Evolutionary conservation across 192 early-diverging fungal species (phyloP).

Genomic region (Coemansia sp.): DNA sequence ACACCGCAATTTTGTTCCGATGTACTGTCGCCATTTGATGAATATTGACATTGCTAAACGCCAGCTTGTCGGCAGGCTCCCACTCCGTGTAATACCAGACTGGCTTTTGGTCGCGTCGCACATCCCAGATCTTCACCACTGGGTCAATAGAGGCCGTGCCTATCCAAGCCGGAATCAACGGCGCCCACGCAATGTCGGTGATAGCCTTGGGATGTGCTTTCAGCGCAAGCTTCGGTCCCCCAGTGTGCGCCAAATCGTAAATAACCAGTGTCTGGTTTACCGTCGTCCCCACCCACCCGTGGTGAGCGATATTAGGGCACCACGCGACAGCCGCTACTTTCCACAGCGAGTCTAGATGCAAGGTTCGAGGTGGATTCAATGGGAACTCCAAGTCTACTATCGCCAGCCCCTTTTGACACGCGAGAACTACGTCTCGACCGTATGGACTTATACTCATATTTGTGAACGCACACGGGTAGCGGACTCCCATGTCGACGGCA

Average conservation of each 20-base stretch:
- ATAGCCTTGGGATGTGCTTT: constrained; percentile 50
- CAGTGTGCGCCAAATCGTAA: constrained; percentile 38
- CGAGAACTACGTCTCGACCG: constrained; percentile 49
- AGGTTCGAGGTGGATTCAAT: constrained; percentile 33
- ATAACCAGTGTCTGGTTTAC: constrained; percentile 45
- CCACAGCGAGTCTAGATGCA: constrained; percentile 36
- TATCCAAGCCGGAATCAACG: constrained; percentile 41
- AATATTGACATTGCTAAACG: constrained; percentile 42
- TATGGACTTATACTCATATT: constrained; percentile 51
- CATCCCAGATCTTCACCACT: constrained; percentile 53
- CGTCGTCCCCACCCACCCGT: constrained; percentile 48
- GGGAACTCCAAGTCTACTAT: constrained; percentile 50
- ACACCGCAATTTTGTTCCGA: constrained; percentile 45
- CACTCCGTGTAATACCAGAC: constrained; percentile 53
- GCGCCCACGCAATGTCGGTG: constrained; percentile 51
- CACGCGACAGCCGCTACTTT: constrained; percentile 43
- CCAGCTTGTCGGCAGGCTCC: constrained; percentile 44
- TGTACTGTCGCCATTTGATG: constrained; percentile 49
- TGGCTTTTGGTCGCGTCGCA: constrained; percentile 44
- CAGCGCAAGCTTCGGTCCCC: constrained; percentile 37
- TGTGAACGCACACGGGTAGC: constrained; percentile 44
- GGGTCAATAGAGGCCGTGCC: constrained; percentile 53
- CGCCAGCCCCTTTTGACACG: constrained; percentile 40
- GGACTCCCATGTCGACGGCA: constrained; percentile 34
- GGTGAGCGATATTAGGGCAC: constrained; percentile 40